Evolutionary conservation across 257 asterid species (phyloP), one percentile per base, ranked within the genome.

Genomic region (Solanum tacnaense): DNA sequence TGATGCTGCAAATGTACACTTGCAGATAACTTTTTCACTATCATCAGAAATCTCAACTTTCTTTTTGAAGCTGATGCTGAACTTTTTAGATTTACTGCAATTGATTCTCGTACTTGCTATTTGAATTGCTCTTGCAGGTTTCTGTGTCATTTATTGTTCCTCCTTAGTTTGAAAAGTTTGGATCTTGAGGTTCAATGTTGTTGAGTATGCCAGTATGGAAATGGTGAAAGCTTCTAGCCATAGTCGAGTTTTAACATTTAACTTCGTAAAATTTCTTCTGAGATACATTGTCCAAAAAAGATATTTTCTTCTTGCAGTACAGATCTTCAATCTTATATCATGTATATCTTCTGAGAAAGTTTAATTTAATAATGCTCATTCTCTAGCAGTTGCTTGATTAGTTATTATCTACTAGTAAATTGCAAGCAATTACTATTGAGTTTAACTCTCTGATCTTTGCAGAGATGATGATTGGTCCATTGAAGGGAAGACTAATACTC

Each of bases 401-500:
- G 67, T 81, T 39, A 13, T 76, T 76, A 76, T n/a, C 23, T 76
- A n/a, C 13, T n/a, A 39, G 84, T 76, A 4, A 76, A 76, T 39
- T 81, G 41, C 85, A 49, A 46, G 41, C 20, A 81, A 29, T 81
- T 29, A 79, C 85, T 86, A 49, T 81, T 23, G 20, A 29, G 41
- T 29, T 27, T 81, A 49, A 49, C 84, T 91, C 75, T 92, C 86
- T 88, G 83, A 84, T 90, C 74, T 88, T 74, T 91, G 96, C 96
- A 97, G 99, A 89, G 99, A 95, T 44, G 99, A 95, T 84, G 98
- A 95, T 83, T 97, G 99, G 99, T 90, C 92, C 91, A 88, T 96
- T 65, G 99, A 97, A 89, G 99, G 95, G 91, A 91, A 93, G 88
- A 94, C 89, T 87, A 96, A 94, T 90, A 91, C 95, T 29, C 94